Percentiles rank a stretch among this genome's conserved stretches.
Conservation (phyloP, 1,284 basidiomycete genomes). For the Coniferiporia weirii region DNA sequence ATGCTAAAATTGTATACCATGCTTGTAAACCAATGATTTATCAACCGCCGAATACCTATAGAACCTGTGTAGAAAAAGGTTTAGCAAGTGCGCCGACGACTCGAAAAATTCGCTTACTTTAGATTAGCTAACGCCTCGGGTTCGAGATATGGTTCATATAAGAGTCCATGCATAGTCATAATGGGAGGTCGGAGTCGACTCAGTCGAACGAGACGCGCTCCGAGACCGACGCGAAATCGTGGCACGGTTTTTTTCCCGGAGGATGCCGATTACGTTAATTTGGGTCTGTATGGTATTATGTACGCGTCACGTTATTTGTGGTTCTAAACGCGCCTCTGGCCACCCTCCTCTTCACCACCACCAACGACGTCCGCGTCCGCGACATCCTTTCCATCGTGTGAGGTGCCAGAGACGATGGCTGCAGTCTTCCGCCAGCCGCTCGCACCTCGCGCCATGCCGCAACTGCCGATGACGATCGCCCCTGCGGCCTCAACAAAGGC, state of each 20-base stretch:
- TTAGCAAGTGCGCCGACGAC: too few relatives aligned
- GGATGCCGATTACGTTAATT: neutral
- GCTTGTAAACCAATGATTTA: slow-evolving; percentile 22
- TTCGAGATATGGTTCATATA: slow-evolving; percentile 17
- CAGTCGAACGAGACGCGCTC: neutral
- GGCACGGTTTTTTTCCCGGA: neutral
- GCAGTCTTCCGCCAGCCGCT: slow-evolving; percentile 19
- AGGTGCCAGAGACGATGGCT: slow-evolving; percentile 8
- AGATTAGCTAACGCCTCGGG: slow-evolving; percentile 18
- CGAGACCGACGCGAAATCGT: neutral
- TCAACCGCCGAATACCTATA: slow-evolving; percentile 22
- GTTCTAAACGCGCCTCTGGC: slow-evolving; percentile 5
- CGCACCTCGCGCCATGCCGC: slow-evolving; percentile 6
- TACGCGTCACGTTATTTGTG: slow-evolving; percentile 15
- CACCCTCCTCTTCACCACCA: slow-evolving; percentile 6
- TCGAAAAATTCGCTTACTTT: neutral
- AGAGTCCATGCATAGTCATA: slow-evolving; percentile 10
- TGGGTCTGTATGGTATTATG: slow-evolving; percentile 7
- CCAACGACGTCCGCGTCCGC: neutral
- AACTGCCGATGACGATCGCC: neutral
- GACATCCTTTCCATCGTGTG: slow-evolving; percentile 14
- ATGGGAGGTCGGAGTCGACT: slow-evolving; percentile 1
- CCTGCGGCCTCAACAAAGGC: slow-evolving; percentile 2
- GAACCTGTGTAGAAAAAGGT: slow-evolving; percentile 4
- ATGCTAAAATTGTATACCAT: slow-evolving; percentile 15